Evolutionary conservation across 139 green algal species (phyloP).

Genomic region (Deuterostichococcus epilithicus): DNA sequence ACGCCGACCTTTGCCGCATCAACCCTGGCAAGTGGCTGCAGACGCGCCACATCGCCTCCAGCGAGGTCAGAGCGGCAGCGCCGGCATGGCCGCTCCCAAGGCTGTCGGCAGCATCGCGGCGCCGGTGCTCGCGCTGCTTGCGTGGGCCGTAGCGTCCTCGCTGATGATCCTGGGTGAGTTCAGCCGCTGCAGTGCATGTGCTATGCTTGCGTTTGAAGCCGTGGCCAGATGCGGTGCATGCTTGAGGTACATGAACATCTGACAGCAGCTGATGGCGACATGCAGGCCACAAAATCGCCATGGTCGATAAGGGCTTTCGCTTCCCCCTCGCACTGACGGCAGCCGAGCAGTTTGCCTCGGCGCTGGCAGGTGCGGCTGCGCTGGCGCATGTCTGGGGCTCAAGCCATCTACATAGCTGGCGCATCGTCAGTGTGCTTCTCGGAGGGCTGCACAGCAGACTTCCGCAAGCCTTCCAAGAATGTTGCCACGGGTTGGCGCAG

Average conservation of each 20-base stretch:
- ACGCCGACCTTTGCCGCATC: no score
- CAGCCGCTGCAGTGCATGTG: no score
- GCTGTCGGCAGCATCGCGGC: neutral
- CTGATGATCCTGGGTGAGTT: constrained; percentile 48
- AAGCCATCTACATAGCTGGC: no score
- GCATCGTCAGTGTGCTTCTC: no score
- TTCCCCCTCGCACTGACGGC: constrained; percentile 58
- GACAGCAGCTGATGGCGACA: neutral
- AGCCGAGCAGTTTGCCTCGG: constrained; percentile 39
- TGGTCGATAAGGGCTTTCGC: constrained; percentile 44
- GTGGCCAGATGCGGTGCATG: neutral
- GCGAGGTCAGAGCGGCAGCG: neutral
- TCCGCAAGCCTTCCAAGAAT: no score
- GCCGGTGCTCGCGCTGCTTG: constrained; percentile 12
- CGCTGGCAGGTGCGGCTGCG: constrained; percentile 12
- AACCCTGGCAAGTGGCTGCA: no score
- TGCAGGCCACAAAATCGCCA: constrained; percentile 54
- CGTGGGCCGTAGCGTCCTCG: constrained; percentile 50
- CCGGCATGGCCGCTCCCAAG: neutral
- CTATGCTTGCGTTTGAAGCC: no score
- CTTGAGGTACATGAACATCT: neutral
- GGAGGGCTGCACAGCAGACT: no score
- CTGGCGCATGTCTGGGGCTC: no score
- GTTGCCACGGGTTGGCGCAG: no score
- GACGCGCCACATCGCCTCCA: no score